A percentile compares a stretch with the other conserved stretches of the same genome.
Evolutionary conservation across 1,284 basidiomycete genomes (phyloP).

Genomic region (Puccinia coronata): DNA sequence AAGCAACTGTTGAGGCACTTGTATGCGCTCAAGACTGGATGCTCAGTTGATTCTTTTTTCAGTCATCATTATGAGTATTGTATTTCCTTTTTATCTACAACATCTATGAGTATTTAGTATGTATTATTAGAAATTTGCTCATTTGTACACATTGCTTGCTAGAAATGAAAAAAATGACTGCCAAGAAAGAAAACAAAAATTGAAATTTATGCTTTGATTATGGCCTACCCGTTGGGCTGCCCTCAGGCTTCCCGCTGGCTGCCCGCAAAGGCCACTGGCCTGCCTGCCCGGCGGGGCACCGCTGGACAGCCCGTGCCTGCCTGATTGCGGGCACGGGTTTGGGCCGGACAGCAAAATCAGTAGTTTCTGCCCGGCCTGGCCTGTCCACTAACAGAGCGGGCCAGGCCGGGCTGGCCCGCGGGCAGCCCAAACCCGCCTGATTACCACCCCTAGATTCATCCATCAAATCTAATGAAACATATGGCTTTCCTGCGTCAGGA

Average conservation of each 20-base stretch:
- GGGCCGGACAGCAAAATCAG: too few species aligned
- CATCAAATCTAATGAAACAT: too few species aligned
- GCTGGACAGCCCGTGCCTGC: slow-evolving; percentile 2
- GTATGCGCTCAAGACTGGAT: too few species aligned
- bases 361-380: too few species aligned
- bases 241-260: neutral
- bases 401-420: too few species aligned
- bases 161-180: too few species aligned
- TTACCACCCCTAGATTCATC: neutral
- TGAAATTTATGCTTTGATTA: neutral
- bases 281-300: neutral
- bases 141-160: too few species aligned
- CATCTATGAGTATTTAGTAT: too few species aligned
- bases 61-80: neutral
- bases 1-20: neutral
- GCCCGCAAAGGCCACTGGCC: neutral
- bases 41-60: too few species aligned
- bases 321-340: slow-evolving; percentile 2
- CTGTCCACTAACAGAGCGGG: neutral
- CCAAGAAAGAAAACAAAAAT: too few species aligned
- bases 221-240: neutral
- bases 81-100: neutral
- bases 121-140: neutral
- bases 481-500: too few species aligned
- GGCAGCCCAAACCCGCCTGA: too few species aligned